These are phyloP conservation scores for Blastobotrys malaysiensis DNA, from an alignment of 1,139 yeast genomes.

Conservation along the genomic window DNA sequence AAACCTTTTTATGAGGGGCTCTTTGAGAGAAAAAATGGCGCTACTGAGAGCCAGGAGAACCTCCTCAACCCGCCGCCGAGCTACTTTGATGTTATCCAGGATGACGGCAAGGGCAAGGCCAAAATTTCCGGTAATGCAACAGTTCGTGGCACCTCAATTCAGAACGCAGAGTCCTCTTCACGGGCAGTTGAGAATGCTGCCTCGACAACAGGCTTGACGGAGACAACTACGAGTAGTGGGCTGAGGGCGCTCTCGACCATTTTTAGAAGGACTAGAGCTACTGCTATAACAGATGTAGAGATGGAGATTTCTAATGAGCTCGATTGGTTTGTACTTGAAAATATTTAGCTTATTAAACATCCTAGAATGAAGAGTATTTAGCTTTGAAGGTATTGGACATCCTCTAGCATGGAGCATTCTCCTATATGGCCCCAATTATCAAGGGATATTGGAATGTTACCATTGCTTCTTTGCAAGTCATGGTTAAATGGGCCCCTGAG, in stretches of 20 bases:
- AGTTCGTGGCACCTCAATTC: not conserved
- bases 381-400: too few relatives aligned
- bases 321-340: not conserved
- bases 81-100: not conserved
- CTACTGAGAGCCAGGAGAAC: not conserved
- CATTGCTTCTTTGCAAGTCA: too few relatives aligned
- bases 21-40: not conserved
- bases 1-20: not conserved
- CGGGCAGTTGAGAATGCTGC: not conserved
- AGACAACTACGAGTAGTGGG: not conserved
- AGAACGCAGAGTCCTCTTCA: not conserved
- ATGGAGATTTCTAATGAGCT: not conserved
- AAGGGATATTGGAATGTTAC: too few relatives aligned
- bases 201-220: not conserved
- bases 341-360: too few relatives aligned
- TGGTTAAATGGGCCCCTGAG: too few relatives aligned
- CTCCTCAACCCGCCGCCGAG: not conserved
- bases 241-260: not conserved
- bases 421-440: too few relatives aligned
- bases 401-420: too few relatives aligned
- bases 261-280: not conserved
- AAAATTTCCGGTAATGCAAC: too few relatives aligned
- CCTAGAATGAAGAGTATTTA: too few relatives aligned
- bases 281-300: not conserved
- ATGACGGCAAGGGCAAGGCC: not conserved